These are phyloP conservation scores for Chalciporus sphaerocephalus DNA, from an alignment of 768 basidiomycete species.

Conservation along the genomic window DNA sequence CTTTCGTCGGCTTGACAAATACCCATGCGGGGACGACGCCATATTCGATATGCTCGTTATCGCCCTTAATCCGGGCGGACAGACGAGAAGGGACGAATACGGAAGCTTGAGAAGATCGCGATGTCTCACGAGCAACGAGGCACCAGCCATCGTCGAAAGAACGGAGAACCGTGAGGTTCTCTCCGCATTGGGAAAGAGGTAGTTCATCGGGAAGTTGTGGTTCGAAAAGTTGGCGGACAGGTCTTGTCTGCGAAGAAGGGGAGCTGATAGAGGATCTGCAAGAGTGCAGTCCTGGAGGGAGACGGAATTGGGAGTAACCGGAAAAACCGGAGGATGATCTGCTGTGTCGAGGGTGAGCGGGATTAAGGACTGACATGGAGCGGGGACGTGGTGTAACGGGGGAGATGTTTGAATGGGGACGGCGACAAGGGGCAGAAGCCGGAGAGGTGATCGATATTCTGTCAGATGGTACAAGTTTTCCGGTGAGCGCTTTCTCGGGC, in stretches of 20 bases:
- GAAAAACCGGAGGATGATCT: conserved; percentile 32
- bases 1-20: conserved; percentile 61
- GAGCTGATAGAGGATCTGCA: conserved; percentile 9
- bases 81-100: conserved; percentile 35
- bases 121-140: conserved; percentile 54
- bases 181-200: conserved; percentile 47
- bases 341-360: conserved; percentile 26
- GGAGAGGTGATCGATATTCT: conserved; percentile 42
- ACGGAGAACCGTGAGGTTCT: conserved; percentile 57
- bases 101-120: conserved; percentile 39
- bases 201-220: conserved; percentile 76
- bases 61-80: conserved; percentile 9
- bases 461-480: conserved; percentile 35
- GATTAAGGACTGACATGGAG: conserved; percentile 20
- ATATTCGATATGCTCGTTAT: conserved; percentile 49
- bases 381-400: conserved; percentile 14
- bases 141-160: conserved; percentile 82
- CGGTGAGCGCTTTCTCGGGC: conserved; percentile 46
- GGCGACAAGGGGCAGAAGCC: conserved; percentile 29
- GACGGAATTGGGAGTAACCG: conserved; percentile 35
- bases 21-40: conserved; percentile 77
- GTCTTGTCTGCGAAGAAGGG: conserved; percentile 40
- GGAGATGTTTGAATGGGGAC: conserved; percentile 2
- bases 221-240: conserved; percentile 60
- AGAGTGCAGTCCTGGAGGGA: conserved; percentile 6